phyloP scores from a whole-genome alignment of 2,329 filamentous ascomycete species.

The Phyllosticta capitalensis region DNA sequence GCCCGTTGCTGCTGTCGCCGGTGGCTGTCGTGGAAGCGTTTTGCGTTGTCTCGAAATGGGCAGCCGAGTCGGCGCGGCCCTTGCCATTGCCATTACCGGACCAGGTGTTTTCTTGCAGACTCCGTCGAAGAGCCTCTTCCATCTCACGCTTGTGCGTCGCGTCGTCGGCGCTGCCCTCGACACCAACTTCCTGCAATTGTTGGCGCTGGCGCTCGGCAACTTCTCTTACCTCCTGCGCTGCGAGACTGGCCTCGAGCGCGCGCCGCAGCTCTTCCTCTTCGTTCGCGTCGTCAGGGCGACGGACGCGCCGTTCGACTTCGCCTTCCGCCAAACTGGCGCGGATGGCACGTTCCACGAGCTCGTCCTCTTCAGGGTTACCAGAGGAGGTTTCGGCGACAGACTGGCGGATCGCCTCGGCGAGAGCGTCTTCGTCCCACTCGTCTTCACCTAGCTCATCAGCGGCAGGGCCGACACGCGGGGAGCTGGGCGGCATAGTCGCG shows the following conservation, averaged over 20 bases:
- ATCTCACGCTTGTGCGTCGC: constrained; percentile 25
- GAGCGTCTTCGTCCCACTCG: constrained; percentile 33
- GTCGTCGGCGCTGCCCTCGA: constrained; percentile 18
- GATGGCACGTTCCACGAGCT: constrained; percentile 62
- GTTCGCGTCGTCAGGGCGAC: constrained; percentile 25
- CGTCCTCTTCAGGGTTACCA: constrained; percentile 61
- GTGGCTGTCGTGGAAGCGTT: neutral
- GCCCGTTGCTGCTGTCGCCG: neutral
- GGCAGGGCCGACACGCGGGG: neutral
- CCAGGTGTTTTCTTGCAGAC: constrained; percentile 29
- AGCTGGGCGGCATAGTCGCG: neutral
- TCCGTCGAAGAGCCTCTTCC: constrained; percentile 36
- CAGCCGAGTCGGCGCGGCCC: constrained; percentile 4
- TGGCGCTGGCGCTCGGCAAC: neutral
- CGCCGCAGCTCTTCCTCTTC: constrained; percentile 39
- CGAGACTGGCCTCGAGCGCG: constrained; percentile 37
- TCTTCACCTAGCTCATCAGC: neutral
- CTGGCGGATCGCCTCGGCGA: constrained; percentile 60
- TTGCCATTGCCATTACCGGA: constrained; percentile 15
- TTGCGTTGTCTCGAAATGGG: neutral
- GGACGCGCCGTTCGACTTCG: constrained; percentile 30
- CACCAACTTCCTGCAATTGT: neutral
- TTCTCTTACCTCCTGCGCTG: neutral
- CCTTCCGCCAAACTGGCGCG: constrained; percentile 56
- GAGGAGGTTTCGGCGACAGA: constrained; percentile 58